These are phyloP conservation scores for Apiotrichum brassicae DNA, from an alignment of 1,284 basidiomycete genomes.

Conservation along the genomic window DNA sequence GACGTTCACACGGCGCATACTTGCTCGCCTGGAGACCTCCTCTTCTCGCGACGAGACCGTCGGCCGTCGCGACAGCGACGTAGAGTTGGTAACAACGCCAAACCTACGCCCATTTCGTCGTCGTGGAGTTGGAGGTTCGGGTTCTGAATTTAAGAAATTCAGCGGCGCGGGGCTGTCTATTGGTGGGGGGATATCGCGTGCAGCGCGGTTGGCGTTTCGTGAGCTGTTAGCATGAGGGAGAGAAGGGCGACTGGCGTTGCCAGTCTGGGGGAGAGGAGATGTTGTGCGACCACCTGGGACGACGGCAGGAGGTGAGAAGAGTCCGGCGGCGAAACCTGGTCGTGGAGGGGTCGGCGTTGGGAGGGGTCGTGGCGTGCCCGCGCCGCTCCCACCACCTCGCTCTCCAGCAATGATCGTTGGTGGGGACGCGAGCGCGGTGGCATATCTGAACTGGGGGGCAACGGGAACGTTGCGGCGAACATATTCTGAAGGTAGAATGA, in stretches of 20 bases:
- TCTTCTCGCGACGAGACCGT: constrained; percentile 36
- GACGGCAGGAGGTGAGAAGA: constrained; percentile 36
- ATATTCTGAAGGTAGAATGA: constrained; percentile 24
- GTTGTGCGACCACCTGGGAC: constrained; percentile 28
- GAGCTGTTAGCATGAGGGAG: not conserved
- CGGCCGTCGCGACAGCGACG: constrained; percentile 11
- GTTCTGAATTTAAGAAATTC: not conserved
- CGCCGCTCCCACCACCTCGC: not conserved
- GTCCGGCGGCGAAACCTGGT: constrained; percentile 27
- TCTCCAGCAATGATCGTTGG: constrained; percentile 32
- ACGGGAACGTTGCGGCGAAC: constrained; percentile 9
- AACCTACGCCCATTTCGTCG: not conserved
- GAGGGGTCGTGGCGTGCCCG: not conserved
- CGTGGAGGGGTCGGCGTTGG: not conserved
- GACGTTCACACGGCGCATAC: constrained; percentile 41
- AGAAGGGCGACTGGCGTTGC: not conserved
- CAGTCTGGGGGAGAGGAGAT: not conserved
- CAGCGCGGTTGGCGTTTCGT: not conserved
- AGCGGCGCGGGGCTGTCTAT: too few relatives aligned
- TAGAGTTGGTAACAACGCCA: constrained; percentile 5
- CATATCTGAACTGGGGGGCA: constrained; percentile 13
- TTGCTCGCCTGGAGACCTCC: constrained; percentile 35
- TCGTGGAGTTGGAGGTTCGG: not conserved
- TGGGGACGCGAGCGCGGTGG: constrained; percentile 24
- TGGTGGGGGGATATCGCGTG: not conserved